Evolutionary conservation across 2,329 filamentous ascomycete species (phyloP).

Genomic region (Aspergillus sp.): DNA sequence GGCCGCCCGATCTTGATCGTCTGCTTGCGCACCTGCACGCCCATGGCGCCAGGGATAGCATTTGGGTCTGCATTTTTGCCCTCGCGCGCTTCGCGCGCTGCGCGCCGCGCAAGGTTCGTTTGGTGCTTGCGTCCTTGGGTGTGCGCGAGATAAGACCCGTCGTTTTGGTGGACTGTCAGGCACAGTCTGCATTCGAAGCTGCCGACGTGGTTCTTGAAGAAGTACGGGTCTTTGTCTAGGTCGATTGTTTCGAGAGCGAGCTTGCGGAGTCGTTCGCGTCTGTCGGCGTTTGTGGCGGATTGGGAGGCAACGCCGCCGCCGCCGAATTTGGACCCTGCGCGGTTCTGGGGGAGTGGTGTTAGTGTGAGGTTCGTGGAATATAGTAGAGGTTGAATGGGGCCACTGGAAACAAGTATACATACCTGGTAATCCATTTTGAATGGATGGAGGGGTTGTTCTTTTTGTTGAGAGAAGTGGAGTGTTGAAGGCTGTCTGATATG

Average conservation of each 20-base stretch:
- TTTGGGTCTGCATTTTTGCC: conserved; percentile 66
- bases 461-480: not conserved
- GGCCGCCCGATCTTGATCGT: conserved; percentile 93
- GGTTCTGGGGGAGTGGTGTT: conserved; percentile 61
- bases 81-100: conserved; percentile 92
- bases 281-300: conserved; percentile 92
- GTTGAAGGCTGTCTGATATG: conserved; percentile 15
- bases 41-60: conserved; percentile 70
- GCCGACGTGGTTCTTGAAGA: conserved; percentile 99
- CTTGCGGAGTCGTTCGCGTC: conserved; percentile 93
- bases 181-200: conserved; percentile 97
- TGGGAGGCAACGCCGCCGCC: conserved; percentile 94
- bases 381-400: not conserved
- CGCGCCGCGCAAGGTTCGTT: conserved; percentile 92
- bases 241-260: conserved; percentile 98
- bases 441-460: not conserved
- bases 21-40: conserved; percentile 77
- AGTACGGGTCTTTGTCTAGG: conserved; percentile 98
- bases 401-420: conserved; percentile 7
- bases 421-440: conserved; percentile 54
- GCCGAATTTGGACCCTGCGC: conserved; percentile 95
- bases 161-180: conserved; percentile 96
- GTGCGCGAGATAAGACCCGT: conserved; percentile 97
- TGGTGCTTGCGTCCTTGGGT: conserved; percentile 99
- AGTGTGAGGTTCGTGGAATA: conserved; percentile 9